Conservation (phyloP, 140 eudicot species). For the Erigeron philadelphicus region DNA sequence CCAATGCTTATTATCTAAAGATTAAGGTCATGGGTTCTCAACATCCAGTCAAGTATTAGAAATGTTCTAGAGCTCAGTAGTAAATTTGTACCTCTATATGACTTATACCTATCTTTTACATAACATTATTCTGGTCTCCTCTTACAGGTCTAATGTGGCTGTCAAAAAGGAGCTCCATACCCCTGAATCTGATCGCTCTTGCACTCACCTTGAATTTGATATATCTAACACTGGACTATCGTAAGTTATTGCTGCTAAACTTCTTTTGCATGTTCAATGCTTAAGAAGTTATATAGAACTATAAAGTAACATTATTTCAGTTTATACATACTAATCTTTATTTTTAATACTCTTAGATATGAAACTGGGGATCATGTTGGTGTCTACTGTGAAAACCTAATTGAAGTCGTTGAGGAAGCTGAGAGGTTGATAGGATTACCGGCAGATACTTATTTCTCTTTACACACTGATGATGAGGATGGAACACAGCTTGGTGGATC, state of each 20-base stretch:
- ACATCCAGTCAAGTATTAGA: constrained; percentile 76
- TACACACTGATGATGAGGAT: constrained; percentile 71
- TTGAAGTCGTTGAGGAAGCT: constrained; percentile 81
- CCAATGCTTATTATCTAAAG: constrained; percentile 15
- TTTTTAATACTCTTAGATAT: constrained; percentile 39
- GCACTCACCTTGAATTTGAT: constrained; percentile 96
- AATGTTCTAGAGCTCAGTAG: constrained; percentile 3
- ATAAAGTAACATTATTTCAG: not conserved
- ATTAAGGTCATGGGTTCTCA: constrained; percentile 53
- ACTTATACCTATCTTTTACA: too few relatives aligned
- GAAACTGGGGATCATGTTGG: constrained; percentile 99
- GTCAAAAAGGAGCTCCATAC: constrained; percentile 88
- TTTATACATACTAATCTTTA: not conserved
- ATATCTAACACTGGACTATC: constrained; percentile 67
- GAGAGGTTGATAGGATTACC: constrained; percentile 53
- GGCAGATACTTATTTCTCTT: constrained; percentile 75
- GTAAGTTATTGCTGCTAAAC: constrained; percentile 39
- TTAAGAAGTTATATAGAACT: too few relatives aligned
- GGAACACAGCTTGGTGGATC: constrained; percentile 68
- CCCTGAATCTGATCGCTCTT: constrained; percentile 92
- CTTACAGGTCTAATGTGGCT: constrained; percentile 73
- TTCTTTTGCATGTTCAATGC: not conserved
- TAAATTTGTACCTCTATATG: not conserved
- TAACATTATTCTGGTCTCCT: not conserved
- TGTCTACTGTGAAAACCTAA: constrained; percentile 77